Evolutionary conservation across 768 basidiomycete species (phyloP).

Genomic region (Mycena sanguinolenta): DNA sequence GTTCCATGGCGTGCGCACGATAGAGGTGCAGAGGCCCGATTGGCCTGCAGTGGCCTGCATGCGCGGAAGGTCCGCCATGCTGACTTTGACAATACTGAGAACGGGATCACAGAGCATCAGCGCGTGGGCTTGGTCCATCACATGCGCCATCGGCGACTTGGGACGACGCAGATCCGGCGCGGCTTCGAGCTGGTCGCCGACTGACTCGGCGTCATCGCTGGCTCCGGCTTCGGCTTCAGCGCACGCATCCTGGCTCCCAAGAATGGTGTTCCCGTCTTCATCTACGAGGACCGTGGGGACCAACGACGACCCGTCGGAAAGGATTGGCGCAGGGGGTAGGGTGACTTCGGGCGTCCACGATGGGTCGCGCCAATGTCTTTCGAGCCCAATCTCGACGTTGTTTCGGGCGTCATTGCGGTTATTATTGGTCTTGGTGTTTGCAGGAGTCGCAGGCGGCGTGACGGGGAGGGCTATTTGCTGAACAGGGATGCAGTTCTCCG

Average conservation of each 20-base stretch:
- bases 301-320: conserved; percentile 22
- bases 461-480: conserved; percentile 10
- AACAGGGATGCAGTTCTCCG: conserved; percentile 21
- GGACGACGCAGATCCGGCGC: conserved; percentile 5
- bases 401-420: conserved; percentile 12
- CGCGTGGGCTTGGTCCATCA: conserved; percentile 36
- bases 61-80: conserved; percentile 33
- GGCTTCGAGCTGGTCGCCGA: neutral
- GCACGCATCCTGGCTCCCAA: conserved; percentile 14
- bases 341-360: conserved; percentile 17
- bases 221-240: neutral
- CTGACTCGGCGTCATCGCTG: conserved; percentile 20
- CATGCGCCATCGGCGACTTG: conserved; percentile 35
- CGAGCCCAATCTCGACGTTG: conserved; percentile 14
- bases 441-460: conserved; percentile 32
- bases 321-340: neutral
- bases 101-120: conserved; percentile 35
- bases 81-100: conserved; percentile 34
- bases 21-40: conserved; percentile 35
- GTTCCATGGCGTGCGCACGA: conserved; percentile 35
- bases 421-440: conserved; percentile 10
- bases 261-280: conserved; percentile 36
- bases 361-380: conserved; percentile 33
- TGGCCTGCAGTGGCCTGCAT: conserved; percentile 39
- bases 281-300: conserved; percentile 36